These are phyloP conservation scores for Aspergillus homomorphus DNA, from an alignment of 495 filamentous ascomycete genomes.

Conservation along the genomic window DNA sequence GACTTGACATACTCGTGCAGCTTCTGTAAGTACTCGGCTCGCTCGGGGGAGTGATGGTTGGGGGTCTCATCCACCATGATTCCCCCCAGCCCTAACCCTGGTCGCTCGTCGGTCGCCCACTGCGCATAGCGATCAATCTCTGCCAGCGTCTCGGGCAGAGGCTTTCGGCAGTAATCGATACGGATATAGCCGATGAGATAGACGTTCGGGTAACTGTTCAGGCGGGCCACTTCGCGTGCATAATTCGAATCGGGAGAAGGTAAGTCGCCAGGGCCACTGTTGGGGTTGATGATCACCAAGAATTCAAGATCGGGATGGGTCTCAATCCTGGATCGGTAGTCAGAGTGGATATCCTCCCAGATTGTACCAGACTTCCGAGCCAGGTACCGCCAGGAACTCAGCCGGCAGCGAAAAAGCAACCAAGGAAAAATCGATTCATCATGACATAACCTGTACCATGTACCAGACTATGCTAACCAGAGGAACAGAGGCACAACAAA, in stretches of 20 bases:
- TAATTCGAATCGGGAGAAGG: conserved; percentile 17
- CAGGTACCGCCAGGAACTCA: neutral
- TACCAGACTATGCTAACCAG: too few relatives aligned
- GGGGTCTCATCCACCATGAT: conserved; percentile 23
- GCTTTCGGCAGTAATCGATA: conserved; percentile 21
- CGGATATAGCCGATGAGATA: conserved; percentile 20
- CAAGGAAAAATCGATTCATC: neutral
- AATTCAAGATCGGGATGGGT: conserved; percentile 13
- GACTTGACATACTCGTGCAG: conserved; percentile 7
- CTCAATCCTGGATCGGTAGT: conserved; percentile 8
- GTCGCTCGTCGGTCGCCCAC: conserved; percentile 12
- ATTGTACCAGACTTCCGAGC: too few relatives aligned
- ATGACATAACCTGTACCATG: too few relatives aligned
- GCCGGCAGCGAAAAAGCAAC: neutral
- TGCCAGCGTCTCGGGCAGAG: conserved; percentile 5
- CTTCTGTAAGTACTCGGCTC: conserved; percentile 6
- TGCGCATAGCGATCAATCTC: conserved; percentile 19
- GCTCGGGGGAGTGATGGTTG: conserved; percentile 8
- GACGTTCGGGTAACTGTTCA: conserved; percentile 17
- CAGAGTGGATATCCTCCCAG: neutral
- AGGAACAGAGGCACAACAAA: too few relatives aligned
- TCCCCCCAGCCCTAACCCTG: conserved; percentile 13
- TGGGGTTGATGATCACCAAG: conserved; percentile 22
- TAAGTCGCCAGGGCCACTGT: conserved; percentile 15
- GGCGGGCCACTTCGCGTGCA: conserved; percentile 12